Percentiles rank a stretch among this genome's conserved stretches.
Conservation (phyloP, 2,329 filamentous ascomycete genomes). For the Diplocarpon mali region DNA sequence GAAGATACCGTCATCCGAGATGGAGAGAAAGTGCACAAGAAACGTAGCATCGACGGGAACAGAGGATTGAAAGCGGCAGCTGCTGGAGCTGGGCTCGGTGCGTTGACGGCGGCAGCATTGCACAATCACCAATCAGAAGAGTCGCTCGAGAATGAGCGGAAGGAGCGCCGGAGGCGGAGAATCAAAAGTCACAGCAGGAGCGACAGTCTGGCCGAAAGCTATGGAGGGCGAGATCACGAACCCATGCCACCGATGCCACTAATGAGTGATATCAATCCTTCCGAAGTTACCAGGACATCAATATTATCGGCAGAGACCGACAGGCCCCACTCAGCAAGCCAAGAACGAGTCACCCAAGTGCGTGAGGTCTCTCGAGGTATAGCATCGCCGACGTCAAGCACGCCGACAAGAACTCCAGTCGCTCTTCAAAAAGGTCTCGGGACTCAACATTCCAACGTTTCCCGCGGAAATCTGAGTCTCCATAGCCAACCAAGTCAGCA, state of each 20-base stretch:
- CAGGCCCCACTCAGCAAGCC: slow-evolving; percentile 56
- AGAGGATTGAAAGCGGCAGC: slow-evolving; percentile 22
- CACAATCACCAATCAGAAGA: slow-evolving; percentile 55
- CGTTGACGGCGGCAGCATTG: slow-evolving; percentile 50
- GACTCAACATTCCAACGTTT: slow-evolving; percentile 45
- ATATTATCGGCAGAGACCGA: slow-evolving; percentile 75
- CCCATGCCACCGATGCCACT: slow-evolving; percentile 73
- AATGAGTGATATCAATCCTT: slow-evolving; percentile 74
- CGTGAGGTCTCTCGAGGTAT: slow-evolving; percentile 52
- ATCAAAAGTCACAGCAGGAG: slow-evolving; percentile 37
- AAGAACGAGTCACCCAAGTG: slow-evolving; percentile 42
- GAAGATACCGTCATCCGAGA: slow-evolving; percentile 39
- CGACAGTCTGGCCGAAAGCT: slow-evolving; percentile 36
- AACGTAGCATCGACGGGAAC: slow-evolving; percentile 19
- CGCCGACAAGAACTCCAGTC: slow-evolving; percentile 49
- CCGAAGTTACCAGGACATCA: slow-evolving; percentile 79
- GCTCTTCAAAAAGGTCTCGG: slow-evolving; percentile 49
- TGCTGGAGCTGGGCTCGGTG: slow-evolving; percentile 34
- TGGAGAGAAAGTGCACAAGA: slow-evolving; percentile 33
- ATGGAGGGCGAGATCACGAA: slow-evolving; percentile 41
- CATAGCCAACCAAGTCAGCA: slow-evolving; percentile 34
- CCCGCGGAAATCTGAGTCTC: slow-evolving; percentile 37
- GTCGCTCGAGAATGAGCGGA: slow-evolving; percentile 36
- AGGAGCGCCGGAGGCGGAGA: slow-evolving; percentile 31
- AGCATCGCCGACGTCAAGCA: slow-evolving; percentile 47